phyloP scores from a whole-genome alignment of 495 filamentous ascomycete species.

The Bathelium albidoporum region DNA sequence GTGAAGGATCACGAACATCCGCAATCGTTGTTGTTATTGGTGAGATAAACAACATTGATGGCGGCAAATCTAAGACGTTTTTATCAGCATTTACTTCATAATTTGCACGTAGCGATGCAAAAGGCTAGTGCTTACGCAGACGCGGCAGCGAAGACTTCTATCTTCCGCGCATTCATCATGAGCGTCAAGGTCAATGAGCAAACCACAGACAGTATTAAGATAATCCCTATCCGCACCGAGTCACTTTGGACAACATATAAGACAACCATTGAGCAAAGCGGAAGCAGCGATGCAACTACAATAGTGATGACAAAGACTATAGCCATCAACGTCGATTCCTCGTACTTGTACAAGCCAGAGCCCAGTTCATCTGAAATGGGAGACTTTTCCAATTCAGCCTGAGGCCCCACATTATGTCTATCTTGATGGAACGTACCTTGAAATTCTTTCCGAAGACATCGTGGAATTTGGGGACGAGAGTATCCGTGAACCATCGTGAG shows the following conservation, averaged over 20 bases:
- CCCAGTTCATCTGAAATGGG: not conserved
- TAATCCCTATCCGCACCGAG: slow-evolving; percentile 14
- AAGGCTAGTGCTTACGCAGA: not conserved
- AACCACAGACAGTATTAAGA: slow-evolving; percentile 17
- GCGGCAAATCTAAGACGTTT: not conserved
- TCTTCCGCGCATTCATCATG: slow-evolving; percentile 22
- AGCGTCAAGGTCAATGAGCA: slow-evolving; percentile 22
- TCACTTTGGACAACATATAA: slow-evolving; percentile 14
- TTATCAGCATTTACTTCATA: not conserved
- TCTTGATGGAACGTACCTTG: not conserved
- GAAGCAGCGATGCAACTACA: slow-evolving; percentile 3
- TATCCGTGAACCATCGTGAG: slow-evolving; percentile 1
- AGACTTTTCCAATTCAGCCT: not conserved
- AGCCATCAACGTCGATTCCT: slow-evolving; percentile 11
- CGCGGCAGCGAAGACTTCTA: not conserved
- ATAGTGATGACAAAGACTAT: slow-evolving; percentile 3
- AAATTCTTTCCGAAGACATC: not conserved
- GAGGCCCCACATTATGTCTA: too few species aligned
- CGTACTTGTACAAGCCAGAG: slow-evolving; percentile 8
- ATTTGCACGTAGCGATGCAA: not conserved
- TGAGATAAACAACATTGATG: not conserved
- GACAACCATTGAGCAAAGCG: slow-evolving; percentile 18
- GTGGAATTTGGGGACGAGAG: not conserved
- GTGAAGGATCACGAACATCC: too few species aligned
- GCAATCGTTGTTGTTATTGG: not conserved